Conservation (phyloP, 148 eudicot species). For the Camellia sinensis region DNA sequence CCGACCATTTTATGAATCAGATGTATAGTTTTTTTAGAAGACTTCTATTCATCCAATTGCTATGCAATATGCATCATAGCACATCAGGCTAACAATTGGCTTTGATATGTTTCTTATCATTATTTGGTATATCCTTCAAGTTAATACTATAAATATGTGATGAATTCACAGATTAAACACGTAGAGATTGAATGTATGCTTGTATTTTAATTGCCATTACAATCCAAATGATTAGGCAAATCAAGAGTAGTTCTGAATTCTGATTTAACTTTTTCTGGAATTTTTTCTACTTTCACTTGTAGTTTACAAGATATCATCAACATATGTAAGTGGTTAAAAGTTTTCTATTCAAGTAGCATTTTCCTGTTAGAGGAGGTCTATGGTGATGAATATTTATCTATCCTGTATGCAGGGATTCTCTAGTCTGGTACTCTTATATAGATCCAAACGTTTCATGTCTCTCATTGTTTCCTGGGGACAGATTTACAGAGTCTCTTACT, state of each 20-base stretch:
- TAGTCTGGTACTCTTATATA: constrained; percentile 6
- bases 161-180: not conserved
- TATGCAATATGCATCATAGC: not conserved
- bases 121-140: not conserved
- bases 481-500: constrained; percentile 1
- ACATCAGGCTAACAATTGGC: not conserved
- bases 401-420: constrained; percentile 27
- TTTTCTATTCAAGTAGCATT: not conserved
- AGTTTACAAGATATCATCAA: not conserved
- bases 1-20: no score
- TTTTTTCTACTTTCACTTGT: not conserved
- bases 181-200: not conserved
- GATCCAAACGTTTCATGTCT: constrained; percentile 7
- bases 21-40: no score
- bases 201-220: not conserved
- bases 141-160: not conserved
- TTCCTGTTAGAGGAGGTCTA: not conserved
- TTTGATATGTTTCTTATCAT: not conserved
- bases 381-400: not conserved
- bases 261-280: not conserved
- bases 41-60: no score
- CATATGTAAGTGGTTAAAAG: not conserved
- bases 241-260: not conserved
- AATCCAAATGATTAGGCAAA: not conserved
- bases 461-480: constrained; percentile 6